phyloP scores from a whole-genome alignment of 169 alveolate species.

The Babesia microti region DNA sequence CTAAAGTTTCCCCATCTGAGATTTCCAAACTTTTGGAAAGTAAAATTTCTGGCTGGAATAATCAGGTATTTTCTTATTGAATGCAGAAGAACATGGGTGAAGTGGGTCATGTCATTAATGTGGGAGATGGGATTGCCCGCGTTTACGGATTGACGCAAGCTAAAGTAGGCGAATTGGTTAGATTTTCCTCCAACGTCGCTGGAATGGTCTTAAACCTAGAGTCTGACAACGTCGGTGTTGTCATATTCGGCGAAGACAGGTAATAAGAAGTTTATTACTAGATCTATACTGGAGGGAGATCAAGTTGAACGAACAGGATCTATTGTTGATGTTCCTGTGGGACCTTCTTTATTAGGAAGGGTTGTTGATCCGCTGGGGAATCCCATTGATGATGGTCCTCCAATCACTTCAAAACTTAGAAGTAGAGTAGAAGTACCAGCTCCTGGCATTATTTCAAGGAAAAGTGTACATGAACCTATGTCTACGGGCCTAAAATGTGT shows the following conservation, averaged over 20 bases:
- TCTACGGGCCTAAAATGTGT: conserved; percentile 91
- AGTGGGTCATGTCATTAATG: conserved; percentile 90
- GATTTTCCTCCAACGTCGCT: conserved; percentile 70
- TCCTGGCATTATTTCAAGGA: conserved; percentile 95
- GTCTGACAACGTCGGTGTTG: conserved; percentile 93
- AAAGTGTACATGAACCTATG: conserved; percentile 94
- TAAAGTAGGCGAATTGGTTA: conserved; percentile 92
- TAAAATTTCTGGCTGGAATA: conserved; percentile 64
- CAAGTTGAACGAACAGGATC: conserved; percentile 84
- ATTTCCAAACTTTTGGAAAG: conserved; percentile 67
- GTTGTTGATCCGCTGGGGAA: conserved; percentile 94
- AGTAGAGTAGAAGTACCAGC: conserved; percentile 92
- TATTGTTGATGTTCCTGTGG: conserved; percentile 93
- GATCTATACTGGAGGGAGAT: conserved; percentile 91
- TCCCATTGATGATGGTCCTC: conserved; percentile 91
- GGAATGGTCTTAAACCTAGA: conserved; percentile 97
- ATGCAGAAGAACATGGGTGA: conserved; percentile 75
- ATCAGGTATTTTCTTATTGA: conserved; percentile 32
- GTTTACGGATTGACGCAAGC: conserved; percentile 88
- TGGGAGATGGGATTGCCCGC: conserved; percentile 96
- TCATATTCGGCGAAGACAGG: conserved; percentile 93
- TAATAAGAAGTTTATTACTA: conserved; percentile 19
- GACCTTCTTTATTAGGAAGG: conserved; percentile 91
- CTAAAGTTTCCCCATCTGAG: conserved; percentile 70
- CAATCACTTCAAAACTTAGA: conserved; percentile 72